Percentiles rank a stretch among this genome's conserved stretches.
These are phyloP conservation scores for Volvox reticuliferus DNA, from an alignment of 139 green algal species.

Conservation along the genomic window DNA sequence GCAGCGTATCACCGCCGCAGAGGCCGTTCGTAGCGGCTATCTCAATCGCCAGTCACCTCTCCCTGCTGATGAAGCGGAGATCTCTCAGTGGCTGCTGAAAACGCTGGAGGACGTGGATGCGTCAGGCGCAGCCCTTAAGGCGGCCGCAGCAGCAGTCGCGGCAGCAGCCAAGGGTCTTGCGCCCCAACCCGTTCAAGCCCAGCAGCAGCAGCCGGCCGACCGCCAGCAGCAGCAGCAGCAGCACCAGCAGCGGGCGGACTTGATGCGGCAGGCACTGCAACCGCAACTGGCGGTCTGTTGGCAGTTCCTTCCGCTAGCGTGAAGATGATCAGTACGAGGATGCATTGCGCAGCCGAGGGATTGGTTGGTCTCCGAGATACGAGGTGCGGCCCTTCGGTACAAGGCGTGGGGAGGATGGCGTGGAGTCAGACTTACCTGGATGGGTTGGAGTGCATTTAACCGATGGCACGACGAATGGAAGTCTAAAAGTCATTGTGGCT, in stretches of 20 bases:
- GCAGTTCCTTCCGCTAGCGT: slow-evolving; percentile 6
- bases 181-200: background rate
- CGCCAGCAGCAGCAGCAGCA: background rate
- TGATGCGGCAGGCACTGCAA: background rate
- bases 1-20: slow-evolving; percentile 19
- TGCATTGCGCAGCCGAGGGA: no score
- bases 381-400: no score
- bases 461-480: no score
- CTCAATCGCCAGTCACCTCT: background rate
- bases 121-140: background rate
- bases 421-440: no score
- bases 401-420: no score
- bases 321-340: background rate
- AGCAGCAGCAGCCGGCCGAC: background rate
- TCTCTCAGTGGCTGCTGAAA: background rate
- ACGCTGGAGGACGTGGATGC: background rate
- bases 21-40: slow-evolving; percentile 16
- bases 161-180: background rate
- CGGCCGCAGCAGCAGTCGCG: background rate
- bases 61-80: slow-evolving; percentile 22
- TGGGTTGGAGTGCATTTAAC: no score
- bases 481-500: no score
- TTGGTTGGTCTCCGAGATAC: no score
- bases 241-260: background rate
- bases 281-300: background rate